phyloP scores from a whole-genome alignment of 805 yeast species.

The Yarrowia phangngaensis region DNA sequence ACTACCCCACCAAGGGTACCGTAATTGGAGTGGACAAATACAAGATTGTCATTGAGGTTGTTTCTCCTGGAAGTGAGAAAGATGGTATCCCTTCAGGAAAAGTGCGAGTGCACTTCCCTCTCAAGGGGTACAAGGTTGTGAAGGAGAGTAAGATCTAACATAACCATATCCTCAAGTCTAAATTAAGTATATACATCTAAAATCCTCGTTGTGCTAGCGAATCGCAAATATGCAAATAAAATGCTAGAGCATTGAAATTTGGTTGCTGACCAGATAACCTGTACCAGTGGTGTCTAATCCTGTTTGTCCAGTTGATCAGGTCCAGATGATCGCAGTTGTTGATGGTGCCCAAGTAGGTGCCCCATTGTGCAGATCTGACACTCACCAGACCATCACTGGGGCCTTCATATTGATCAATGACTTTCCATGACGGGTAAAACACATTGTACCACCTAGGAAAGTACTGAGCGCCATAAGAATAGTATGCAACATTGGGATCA shows the following conservation, averaged over 20 bases:
- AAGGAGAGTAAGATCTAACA: slow-evolving; percentile 12
- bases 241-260: slow-evolving; percentile 60
- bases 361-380: slow-evolving; percentile 77
- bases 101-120: slow-evolving; percentile 21
- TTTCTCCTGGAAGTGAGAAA: slow-evolving; percentile 15
- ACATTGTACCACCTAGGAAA: slow-evolving; percentile 58
- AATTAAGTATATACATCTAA: slow-evolving; percentile 36
- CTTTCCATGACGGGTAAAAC: slow-evolving; percentile 60
- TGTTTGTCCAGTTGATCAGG: slow-evolving; percentile 62
- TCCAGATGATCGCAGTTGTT: slow-evolving; percentile 80
- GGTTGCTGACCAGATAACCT: slow-evolving; percentile 37
- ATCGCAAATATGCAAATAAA: slow-evolving; percentile 66
- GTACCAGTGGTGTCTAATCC: slow-evolving; percentile 32
- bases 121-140: slow-evolving; percentile 16
- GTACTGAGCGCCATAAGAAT: slow-evolving; percentile 78
- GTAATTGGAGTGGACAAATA: slow-evolving; percentile 11
- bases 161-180: too few relatives aligned
- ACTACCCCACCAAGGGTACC: slow-evolving; percentile 21
- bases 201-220: slow-evolving; percentile 57
- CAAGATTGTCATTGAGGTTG: slow-evolving; percentile 25
- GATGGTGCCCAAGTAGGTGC: slow-evolving; percentile 72
- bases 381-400: slow-evolving; percentile 86
- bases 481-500: slow-evolving; percentile 63
- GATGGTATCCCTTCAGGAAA: slow-evolving; percentile 13
- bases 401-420: slow-evolving; percentile 50